Conservation (phyloP, 1,284 basidiomycete genomes). For the Clitocybe nebularis region DNA sequence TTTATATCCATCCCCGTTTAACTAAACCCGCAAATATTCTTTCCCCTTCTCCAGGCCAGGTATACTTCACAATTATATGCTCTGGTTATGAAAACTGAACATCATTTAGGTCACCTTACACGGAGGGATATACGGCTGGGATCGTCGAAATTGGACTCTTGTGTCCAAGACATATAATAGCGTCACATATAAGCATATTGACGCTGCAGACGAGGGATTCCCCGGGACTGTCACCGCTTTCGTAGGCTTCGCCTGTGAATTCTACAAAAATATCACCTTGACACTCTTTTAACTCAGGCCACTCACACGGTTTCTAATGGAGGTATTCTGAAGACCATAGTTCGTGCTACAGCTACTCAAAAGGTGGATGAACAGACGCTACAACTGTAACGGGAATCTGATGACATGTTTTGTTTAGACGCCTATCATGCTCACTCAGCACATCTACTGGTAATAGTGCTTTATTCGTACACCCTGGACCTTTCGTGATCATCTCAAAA, state of each 20-base stretch:
- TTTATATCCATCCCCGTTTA: neutral
- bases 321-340: constrained; percentile 38
- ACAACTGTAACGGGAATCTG: neutral
- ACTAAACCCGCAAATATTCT: neutral
- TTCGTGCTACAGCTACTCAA: constrained; percentile 45
- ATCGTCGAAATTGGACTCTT: constrained; percentile 54
- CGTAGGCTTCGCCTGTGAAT: constrained; percentile 27
- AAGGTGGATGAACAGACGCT: no score
- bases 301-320: constrained; percentile 47
- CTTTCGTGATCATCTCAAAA: neutral
- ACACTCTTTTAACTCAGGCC: constrained; percentile 27
- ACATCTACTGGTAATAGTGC: constrained; percentile 44
- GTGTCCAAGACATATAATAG: constrained; percentile 35
- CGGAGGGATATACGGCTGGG: constrained; percentile 52
- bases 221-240: constrained; percentile 47
- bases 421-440: constrained; percentile 57
- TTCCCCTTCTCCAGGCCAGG: constrained; percentile 15
- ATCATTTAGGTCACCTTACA: constrained; percentile 41
- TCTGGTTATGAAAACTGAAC: neutral
- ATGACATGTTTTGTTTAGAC: constrained; percentile 27
- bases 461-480: neutral
- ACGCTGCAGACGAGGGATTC: constrained; percentile 50
- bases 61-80: no score
- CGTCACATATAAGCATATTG: constrained; percentile 49
- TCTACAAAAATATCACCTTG: no score